Base-by-base conservation (phyloP, 352 stramenopile species). In the Pythium sukuiense region DNA sequence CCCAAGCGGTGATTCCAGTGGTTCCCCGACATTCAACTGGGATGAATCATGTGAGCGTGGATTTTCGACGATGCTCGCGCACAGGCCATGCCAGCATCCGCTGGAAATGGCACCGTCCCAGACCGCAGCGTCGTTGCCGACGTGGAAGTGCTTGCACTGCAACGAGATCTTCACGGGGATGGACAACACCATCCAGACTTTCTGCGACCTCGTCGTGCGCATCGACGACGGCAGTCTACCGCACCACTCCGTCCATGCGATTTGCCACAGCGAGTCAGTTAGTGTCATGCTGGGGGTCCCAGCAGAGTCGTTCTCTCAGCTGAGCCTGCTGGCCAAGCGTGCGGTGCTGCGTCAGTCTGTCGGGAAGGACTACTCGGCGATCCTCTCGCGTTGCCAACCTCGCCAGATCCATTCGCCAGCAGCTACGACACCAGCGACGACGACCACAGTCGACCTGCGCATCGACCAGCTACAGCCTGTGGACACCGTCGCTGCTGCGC, bases 111-210 rank as follows among this genome's bases (percentile, higher is more conserved):
- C 58, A 20, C 30, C 67, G 6, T 35, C 59, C 5, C 20, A 30
- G 20, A 24, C 39, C 26, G 29, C 6, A 29, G 26, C 59, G 39
- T 4, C 29, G 0, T 18, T 52, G 18, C 70, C 73, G n/a, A 73
- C 74, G 43, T 88, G 79, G 79, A 76, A 76, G 32, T 90, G 78
- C 35, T 37, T 43, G 6, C 87, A 87, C 57, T 88, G 82, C 52
- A 65, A 80, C 30, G 73, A 88, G 67, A 70, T 87, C 18, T 87
- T 87, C 59, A 70, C 72, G 14, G 79, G 76, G 5, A 80, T 80
- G 67, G 55, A 77, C 57, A 70, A 79, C 14, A 90, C 75, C 1
- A 56, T 72, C 1, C 78, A 88, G 46, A 83, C 70, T 3, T 90
- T 76, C 49, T 63, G 70, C 29, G 59, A 78, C 6, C 55, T 88